Percentiles rank a stretch among this genome's conserved stretches.
Conservation (phyloP, 768 basidiomycete genomes). For the Pisolithus microcarpus region DNA sequence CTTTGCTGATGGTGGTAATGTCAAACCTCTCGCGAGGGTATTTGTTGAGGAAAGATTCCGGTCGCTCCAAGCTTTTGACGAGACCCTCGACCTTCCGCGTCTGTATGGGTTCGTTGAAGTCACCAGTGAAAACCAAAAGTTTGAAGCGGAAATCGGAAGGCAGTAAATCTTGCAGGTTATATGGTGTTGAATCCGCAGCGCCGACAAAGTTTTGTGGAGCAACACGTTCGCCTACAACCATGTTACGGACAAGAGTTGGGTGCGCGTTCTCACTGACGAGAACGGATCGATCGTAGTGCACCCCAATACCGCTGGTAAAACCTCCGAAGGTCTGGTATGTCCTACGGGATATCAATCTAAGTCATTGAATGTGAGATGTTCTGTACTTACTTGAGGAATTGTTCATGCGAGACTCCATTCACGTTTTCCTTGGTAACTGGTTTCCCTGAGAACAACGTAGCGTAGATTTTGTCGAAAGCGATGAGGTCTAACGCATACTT, state of each 20-base stretch:
- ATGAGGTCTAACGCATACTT: no score
- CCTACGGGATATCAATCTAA: slow-evolving; percentile 22
- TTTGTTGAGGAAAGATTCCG: slow-evolving; percentile 21
- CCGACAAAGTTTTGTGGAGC: slow-evolving; percentile 41
- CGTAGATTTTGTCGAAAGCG: no score
- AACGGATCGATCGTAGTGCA: slow-evolving; percentile 40
- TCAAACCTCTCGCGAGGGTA: slow-evolving; percentile 25
- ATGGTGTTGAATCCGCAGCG: slow-evolving; percentile 38
- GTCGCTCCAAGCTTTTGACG: slow-evolving; percentile 21
- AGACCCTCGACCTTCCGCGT: slow-evolving; percentile 17
- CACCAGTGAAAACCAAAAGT: slow-evolving; percentile 39
- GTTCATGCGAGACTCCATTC: slow-evolving; percentile 34
- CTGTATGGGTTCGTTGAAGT: slow-evolving; percentile 22
- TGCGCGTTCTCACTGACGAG: slow-evolving; percentile 26
- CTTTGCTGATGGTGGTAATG: slow-evolving; percentile 21
- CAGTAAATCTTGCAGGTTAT: slow-evolving; percentile 45
- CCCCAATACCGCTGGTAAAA: slow-evolving; percentile 43
- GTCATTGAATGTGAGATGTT: background rate
- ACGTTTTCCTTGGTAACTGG: slow-evolving; percentile 31
- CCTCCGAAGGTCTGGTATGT: slow-evolving; percentile 31
- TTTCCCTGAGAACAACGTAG: slow-evolving; percentile 40
- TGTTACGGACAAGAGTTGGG: slow-evolving; percentile 31
- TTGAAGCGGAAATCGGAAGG: slow-evolving; percentile 44
- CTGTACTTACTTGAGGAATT: slow-evolving; percentile 36
- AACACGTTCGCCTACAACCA: slow-evolving; percentile 46